Percentiles rank a stretch among this genome's conserved stretches.
phyloP scores from a whole-genome alignment of 257 asterid species.

The Solanum corneliomulleri region DNA sequence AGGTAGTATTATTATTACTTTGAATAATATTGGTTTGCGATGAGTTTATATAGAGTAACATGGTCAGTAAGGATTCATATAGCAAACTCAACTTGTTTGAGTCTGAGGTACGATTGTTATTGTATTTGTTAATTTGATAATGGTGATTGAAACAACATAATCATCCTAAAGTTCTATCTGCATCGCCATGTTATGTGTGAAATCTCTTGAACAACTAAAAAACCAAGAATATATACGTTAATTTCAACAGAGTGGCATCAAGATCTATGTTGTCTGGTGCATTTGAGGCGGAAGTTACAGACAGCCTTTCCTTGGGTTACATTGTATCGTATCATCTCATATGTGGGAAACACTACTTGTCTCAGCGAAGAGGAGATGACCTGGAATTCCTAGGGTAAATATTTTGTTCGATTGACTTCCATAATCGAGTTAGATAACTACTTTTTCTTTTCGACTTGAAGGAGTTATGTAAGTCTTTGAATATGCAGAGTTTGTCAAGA shows the following conservation, averaged over 20 bases:
- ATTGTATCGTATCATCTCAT: not conserved
- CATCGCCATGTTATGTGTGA: not conserved
- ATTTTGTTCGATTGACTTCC: not conserved
- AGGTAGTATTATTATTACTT: not conserved
- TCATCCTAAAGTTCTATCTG: not conserved
- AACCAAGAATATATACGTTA: not conserved
- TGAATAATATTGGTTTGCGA: not conserved
- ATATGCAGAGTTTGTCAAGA: not conserved
- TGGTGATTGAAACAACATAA: not conserved
- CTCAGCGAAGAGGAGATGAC: not conserved
- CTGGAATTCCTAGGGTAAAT: not conserved
- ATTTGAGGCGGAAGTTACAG: not conserved
- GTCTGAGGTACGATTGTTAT: not conserved
- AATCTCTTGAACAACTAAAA: not conserved
- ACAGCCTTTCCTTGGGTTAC: not conserved
- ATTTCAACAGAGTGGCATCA: not conserved
- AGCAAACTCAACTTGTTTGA: not conserved
- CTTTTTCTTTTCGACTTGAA: not conserved
- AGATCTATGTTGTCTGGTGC: not conserved
- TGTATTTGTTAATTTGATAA: not conserved
- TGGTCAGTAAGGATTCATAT: not conserved
- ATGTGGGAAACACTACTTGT: not conserved
- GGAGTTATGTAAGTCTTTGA: not conserved
- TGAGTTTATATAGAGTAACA: not conserved
- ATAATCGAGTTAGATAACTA: not conserved